These are phyloP conservation scores for Candida chauliodis DNA, from an alignment of 805 yeast species.

Conservation along the genomic window DNA sequence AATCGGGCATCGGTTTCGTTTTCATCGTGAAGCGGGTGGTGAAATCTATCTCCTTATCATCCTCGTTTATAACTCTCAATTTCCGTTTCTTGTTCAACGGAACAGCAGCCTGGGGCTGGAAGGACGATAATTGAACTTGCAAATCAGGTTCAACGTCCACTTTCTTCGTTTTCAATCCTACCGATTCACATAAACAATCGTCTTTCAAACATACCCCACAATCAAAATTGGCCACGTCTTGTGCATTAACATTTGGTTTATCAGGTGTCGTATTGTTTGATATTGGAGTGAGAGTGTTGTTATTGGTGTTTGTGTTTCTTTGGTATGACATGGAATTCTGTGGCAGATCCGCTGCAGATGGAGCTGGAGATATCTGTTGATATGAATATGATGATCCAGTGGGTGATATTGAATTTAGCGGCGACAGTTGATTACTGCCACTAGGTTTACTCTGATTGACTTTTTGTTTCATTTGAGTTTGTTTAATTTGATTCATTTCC, in stretches of 20 bases:
- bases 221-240: slow-evolving; percentile 29
- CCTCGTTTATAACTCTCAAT: slow-evolving; percentile 7
- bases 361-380: slow-evolving; percentile 53
- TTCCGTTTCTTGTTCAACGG: slow-evolving; percentile 40
- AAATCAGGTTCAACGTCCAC: slow-evolving; percentile 12
- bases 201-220: slow-evolving; percentile 72
- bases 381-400: slow-evolving; percentile 28
- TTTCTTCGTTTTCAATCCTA: slow-evolving; percentile 35
- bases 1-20: slow-evolving; percentile 35
- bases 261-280: slow-evolving; percentile 14
- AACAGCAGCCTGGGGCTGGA: slow-evolving; percentile 67
- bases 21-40: slow-evolving; percentile 41
- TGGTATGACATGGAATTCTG: slow-evolving; percentile 20
- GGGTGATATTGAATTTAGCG: slow-evolving; percentile 22
- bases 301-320: slow-evolving; percentile 1
- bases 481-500: slow-evolving; percentile 24
- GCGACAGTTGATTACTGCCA: slow-evolving; percentile 13
- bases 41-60: slow-evolving; percentile 49
- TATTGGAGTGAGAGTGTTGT: slow-evolving; percentile 12
- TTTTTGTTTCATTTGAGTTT: neutral
- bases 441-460: neutral
- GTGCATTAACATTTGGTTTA: slow-evolving; percentile 10
- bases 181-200: slow-evolving; percentile 61
- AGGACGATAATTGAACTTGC: slow-evolving; percentile 36
- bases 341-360: slow-evolving; percentile 47